phyloP scores from a whole-genome alignment of 2,329 filamentous ascomycete genomes.

The Cryphonectria japonica region DNA sequence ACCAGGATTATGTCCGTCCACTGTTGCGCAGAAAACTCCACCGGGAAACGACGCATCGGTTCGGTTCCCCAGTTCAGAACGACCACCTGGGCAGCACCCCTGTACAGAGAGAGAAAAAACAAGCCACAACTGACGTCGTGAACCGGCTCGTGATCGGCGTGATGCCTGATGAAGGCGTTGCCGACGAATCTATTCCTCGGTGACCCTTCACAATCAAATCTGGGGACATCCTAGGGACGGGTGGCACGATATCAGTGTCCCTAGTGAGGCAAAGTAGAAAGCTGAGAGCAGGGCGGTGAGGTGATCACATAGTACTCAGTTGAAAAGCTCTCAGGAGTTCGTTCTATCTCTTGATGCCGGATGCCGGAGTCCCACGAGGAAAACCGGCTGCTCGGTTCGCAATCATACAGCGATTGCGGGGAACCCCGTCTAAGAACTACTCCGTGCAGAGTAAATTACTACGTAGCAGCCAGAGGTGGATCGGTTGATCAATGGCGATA shows the following conservation, averaged over 20 bases:
- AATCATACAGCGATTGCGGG: constrained; percentile 18
- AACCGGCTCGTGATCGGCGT: not conserved
- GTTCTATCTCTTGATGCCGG: constrained; percentile 18
- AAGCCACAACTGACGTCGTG: not conserved
- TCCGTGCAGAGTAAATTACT: constrained; percentile 9
- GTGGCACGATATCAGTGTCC: not conserved
- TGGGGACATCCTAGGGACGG: not conserved
- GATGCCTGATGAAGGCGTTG: not conserved
- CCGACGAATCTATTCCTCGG: not conserved
- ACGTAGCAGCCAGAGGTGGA: constrained; percentile 6
- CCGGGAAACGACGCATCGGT: not conserved
- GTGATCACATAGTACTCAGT: no score
- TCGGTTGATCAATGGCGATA: not conserved
- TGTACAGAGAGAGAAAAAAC: not conserved
- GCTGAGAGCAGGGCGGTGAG: not conserved
- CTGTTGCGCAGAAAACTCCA: not conserved
- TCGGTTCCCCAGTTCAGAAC: not conserved
- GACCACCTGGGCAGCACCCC: not conserved
- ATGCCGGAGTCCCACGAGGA: not conserved
- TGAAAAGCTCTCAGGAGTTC: no score
- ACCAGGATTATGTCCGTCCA: constrained; percentile 5
- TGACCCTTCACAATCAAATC: not conserved
- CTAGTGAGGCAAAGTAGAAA: not conserved
- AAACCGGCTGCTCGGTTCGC: not conserved
- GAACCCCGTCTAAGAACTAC: constrained; percentile 10